phyloP scores from a whole-genome alignment of 768 basidiomycete species.

The Xerocomus brunneocitrinus region DNA sequence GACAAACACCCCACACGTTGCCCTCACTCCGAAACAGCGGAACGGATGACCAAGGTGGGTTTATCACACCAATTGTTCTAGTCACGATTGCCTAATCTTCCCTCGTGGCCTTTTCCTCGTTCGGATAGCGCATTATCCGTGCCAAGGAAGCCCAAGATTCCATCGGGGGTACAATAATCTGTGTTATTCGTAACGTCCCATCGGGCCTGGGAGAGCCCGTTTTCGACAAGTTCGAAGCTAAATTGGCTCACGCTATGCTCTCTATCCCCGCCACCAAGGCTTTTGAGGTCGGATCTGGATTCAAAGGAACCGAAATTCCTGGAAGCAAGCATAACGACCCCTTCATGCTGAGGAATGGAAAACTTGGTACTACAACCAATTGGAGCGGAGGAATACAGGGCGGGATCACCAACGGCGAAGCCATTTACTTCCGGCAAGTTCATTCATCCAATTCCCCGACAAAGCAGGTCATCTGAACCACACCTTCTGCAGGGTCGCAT shows the following conservation, averaged over 20 bases:
- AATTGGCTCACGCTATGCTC: constrained; percentile 95
- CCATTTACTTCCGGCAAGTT: constrained; percentile 90
- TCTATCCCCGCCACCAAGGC: constrained; percentile 98
- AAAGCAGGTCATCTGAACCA: constrained; percentile 6
- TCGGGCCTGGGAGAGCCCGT: constrained; percentile 93
- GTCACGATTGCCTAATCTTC: constrained; percentile 34
- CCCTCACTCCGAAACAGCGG: constrained; percentile 84
- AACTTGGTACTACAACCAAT: constrained; percentile 82
- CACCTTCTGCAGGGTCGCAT: constrained; percentile 67
- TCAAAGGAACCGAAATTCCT: constrained; percentile 89
- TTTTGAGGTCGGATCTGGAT: constrained; percentile 97
- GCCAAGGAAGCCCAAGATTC: constrained; percentile 91
- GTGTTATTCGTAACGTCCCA: constrained; percentile 89
- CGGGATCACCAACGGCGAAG: constrained; percentile 95
- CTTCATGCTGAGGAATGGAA: constrained; percentile 68
- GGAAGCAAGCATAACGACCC: constrained; percentile 93
- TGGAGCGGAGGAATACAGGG: constrained; percentile 98
- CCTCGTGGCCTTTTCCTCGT: constrained; percentile 6
- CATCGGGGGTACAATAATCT: constrained; percentile 97
- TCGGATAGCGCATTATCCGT: constrained; percentile 77
- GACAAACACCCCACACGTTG: constrained; percentile 86
- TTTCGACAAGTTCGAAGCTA: constrained; percentile 98
- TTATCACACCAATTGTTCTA: background rate
- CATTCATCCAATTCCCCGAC: background rate
- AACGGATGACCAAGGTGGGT: constrained; percentile 80